Evolutionary conservation across 2,329 filamentous ascomycete genomes (phyloP).

Genomic region (Nothophaeocryptopus gaeumannii): DNA sequence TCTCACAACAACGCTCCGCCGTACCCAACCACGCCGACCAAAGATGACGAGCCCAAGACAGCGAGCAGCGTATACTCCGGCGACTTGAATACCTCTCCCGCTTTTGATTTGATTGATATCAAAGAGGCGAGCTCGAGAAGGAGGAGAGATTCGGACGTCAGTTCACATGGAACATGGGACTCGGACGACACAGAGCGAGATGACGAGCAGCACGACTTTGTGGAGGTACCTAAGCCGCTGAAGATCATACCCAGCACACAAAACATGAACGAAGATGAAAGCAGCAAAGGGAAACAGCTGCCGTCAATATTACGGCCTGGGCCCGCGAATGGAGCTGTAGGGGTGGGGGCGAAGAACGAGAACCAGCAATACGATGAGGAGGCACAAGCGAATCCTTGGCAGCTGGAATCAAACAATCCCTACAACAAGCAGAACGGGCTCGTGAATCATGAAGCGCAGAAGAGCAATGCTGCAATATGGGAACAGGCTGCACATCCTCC

Average conservation of each 20-base stretch:
- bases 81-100: slow-evolving; percentile 36
- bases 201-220: slow-evolving; percentile 19
- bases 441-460: neutral
- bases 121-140: slow-evolving; percentile 27
- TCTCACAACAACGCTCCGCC: slow-evolving; percentile 36
- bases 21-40: slow-evolving; percentile 45
- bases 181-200: slow-evolving; percentile 25
- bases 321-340: slow-evolving; percentile 16
- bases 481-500: slow-evolving; percentile 30
- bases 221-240: slow-evolving; percentile 31
- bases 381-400: slow-evolving; percentile 30
- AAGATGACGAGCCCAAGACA: slow-evolving; percentile 27
- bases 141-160: slow-evolving; percentile 36
- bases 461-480: slow-evolving; percentile 38
- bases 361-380: slow-evolving; percentile 25
- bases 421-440: slow-evolving; percentile 18
- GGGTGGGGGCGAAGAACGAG: slow-evolving; percentile 12
- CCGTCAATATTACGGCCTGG: slow-evolving; percentile 30
- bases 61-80: slow-evolving; percentile 34
- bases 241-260: slow-evolving; percentile 27
- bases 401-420: slow-evolving; percentile 24
- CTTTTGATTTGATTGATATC: slow-evolving; percentile 41
- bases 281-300: slow-evolving; percentile 18
- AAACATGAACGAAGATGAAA: slow-evolving; percentile 16
- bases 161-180: slow-evolving; percentile 37